Conservation (phyloP, 768 basidiomycete genomes). For the Cystofilobasidium ferigula region DNA sequence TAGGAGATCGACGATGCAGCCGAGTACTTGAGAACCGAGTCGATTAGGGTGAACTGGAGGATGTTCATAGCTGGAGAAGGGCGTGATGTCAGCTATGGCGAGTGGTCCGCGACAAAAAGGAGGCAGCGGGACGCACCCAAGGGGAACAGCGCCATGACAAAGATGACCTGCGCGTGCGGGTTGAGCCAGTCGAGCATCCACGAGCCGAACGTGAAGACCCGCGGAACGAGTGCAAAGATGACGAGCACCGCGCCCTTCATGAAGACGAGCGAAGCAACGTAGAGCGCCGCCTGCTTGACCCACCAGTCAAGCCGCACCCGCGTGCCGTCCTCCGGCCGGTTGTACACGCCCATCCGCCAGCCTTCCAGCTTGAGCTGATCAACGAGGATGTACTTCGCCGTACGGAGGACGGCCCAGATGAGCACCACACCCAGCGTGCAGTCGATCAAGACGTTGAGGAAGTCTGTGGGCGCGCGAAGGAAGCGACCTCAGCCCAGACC, state of each 20-base stretch:
- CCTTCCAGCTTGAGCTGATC: conserved; percentile 3
- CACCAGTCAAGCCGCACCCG: not conserved
- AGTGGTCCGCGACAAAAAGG: not conserved
- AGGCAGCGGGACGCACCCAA: not conserved
- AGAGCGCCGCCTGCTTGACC: conserved; percentile 17
- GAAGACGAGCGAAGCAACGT: conserved; percentile 13
- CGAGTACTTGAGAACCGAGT: conserved; percentile 17
- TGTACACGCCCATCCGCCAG: conserved; percentile 19
- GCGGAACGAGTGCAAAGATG: conserved; percentile 18
- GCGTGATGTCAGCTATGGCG: not conserved
- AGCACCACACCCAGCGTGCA: conserved; percentile 17
- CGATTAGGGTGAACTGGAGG: conserved; percentile 21
- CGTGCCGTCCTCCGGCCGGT: not conserved
- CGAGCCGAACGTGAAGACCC: conserved; percentile 17
- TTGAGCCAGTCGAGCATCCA: conserved; percentile 12
- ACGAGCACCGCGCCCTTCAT: conserved; percentile 22
- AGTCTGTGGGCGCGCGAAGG: not conserved
- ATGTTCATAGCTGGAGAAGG: conserved; percentile 20
- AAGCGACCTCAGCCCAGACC: not conserved
- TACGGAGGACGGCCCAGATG: conserved; percentile 11
- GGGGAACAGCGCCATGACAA: conserved; percentile 1
- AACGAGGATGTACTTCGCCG: conserved; percentile 10
- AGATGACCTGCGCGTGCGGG: not conserved
- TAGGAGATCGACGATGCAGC: not conserved
- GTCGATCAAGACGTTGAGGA: conserved; percentile 21